Evolutionary conservation across 2,329 filamentous ascomycete species (phyloP), one percentile per base, ranked within the genome.

Genomic region (Fusarium denticulatum): DNA sequence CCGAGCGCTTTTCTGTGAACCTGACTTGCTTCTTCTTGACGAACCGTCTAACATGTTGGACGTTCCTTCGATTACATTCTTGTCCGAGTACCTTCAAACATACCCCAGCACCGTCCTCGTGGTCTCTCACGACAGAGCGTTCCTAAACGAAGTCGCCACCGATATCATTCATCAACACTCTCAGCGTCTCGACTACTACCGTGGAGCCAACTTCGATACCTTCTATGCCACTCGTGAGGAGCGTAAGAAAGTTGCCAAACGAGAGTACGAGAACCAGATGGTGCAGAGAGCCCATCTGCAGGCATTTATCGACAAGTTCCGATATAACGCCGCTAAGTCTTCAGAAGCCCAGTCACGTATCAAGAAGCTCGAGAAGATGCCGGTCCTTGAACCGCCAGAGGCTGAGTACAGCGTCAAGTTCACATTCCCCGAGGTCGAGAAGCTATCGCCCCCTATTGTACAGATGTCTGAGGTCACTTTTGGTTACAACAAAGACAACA

Each of bases 1-100:
- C 18, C 89, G 96, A 88, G 96, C 96, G 20, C 89, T 99, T 40
- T 99, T 99, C 87, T 99, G 96, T 85, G 96, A 99, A 82, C 96
- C 96, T 47, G 96, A 99, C 84, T 87, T 99, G 59, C 86, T 99
- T 67, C 89, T 99, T 82, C 94, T 99, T 77, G 96, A 99, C 86
- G 96, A 99, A 91, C 96, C 96, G 85, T 98, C 96, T 63, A 98
- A 98, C 91, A 98, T 98, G 96, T 95, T 99, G 94, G 96, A 98
- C 85, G 96, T 99, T 65, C 96, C 96, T n/a, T 98, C 96, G 30
- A 98, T 99, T 80, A 97, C 96, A 64, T 99, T 98, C 90, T 89
- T 99, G 81, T 93, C 96, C 53, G 96, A 95, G 80, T 99, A 99
- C 81, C 92, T 99, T 14, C 95, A 98, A 82, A 88, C 87, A 55